Evolutionary conservation across 768 basidiomycete genomes (phyloP).

Genomic region (Amanita polypyramis): DNA sequence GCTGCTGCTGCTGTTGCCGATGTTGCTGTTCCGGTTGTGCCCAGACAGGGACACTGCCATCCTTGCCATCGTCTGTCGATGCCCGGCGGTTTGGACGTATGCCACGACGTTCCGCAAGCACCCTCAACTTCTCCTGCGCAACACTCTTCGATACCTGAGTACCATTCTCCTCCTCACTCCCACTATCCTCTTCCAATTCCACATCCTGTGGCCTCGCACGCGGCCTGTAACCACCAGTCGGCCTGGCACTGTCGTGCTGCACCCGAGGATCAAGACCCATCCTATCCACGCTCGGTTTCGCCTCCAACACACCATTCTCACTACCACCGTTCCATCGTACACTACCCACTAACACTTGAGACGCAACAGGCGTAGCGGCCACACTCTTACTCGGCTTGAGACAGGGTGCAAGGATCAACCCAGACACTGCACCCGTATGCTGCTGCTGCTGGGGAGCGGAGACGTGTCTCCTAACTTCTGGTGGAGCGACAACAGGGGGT

Average conservation of each 20-base stretch:
- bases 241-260: not conserved
- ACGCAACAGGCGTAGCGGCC: conserved; percentile 49
- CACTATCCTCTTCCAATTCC: conserved; percentile 63
- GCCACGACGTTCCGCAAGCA: conserved; percentile 39
- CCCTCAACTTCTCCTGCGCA: conserved; percentile 57
- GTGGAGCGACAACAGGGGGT: not conserved
- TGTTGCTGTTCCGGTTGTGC: not conserved
- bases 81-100: conserved; percentile 17
- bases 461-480: conserved; percentile 2
- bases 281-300: not conserved
- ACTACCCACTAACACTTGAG: conserved; percentile 17
- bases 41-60: not conserved
- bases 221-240: conserved; percentile 40
- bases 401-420: conserved; percentile 16
- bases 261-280: not conserved
- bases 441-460: conserved; percentile 4
- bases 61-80: conserved; percentile 5
- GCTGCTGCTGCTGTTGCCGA: not conserved
- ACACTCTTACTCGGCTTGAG: conserved; percentile 45
- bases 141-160: conserved; percentile 56
- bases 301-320: not conserved
- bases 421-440: not conserved
- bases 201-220: conserved; percentile 53
- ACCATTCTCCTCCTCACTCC: conserved; percentile 32
- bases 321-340: conserved; percentile 2